Evolutionary conservation across 345 rosid genomes (phyloP).

Genomic region (Angophora floribunda): DNA sequence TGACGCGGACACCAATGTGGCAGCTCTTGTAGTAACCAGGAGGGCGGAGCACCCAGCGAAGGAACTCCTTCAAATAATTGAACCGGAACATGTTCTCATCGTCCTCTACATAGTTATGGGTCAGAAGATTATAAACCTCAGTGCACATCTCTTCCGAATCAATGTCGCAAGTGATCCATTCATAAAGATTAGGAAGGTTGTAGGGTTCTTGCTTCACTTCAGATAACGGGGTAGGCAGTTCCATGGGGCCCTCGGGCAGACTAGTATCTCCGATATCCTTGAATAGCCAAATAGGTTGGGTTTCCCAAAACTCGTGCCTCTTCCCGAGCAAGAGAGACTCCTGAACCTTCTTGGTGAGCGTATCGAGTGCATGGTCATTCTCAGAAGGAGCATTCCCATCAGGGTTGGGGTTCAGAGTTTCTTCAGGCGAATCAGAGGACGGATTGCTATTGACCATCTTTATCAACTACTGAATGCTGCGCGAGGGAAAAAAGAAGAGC

Average conservation of each 20-base stretch:
- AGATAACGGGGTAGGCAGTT: constrained; percentile 14
- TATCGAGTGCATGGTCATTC: constrained; percentile 9
- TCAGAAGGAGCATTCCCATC: constrained; percentile 14
- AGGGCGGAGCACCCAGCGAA: constrained; percentile 41
- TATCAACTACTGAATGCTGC: neutral
- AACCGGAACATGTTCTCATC: constrained; percentile 44
- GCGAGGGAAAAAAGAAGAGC: neutral
- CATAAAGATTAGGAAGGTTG: constrained; percentile 31
- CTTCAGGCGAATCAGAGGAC: constrained; percentile 41
- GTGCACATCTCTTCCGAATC: constrained; percentile 59
- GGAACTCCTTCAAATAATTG: constrained; percentile 44
- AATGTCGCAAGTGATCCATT: constrained; percentile 66
- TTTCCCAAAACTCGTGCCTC: constrained; percentile 47
- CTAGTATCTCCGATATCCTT: constrained; percentile 23
- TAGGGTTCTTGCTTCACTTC: constrained; percentile 49
- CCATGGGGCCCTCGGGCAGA: constrained; percentile 39
- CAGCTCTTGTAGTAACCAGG: constrained; percentile 37
- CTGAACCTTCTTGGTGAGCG: constrained; percentile 18
- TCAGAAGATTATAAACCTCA: constrained; percentile 52
- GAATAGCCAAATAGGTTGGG: constrained; percentile 44
- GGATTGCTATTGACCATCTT: constrained; percentile 48
- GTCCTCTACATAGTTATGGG: constrained; percentile 39
- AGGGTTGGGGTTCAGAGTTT: constrained; percentile 38
- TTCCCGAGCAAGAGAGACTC: constrained; percentile 20
- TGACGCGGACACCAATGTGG: constrained; percentile 84